phyloP scores from a whole-genome alignment of 345 rosid species.

The Hypericum androsaemum region DNA sequence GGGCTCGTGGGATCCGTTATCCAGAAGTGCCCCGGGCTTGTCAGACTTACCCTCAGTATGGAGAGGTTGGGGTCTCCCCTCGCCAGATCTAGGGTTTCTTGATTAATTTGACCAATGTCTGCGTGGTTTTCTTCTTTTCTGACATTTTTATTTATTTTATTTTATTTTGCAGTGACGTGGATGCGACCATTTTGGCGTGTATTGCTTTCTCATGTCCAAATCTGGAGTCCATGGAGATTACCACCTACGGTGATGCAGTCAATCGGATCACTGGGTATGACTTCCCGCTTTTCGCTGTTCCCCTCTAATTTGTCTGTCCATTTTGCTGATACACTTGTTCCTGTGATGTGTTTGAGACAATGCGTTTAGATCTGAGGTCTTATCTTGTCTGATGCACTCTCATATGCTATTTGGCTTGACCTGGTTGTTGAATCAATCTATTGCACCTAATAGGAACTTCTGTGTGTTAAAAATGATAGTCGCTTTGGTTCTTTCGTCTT shows the following conservation, averaged over 20 bases:
- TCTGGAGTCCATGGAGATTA: constrained; percentile 76
- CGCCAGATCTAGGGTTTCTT: constrained; percentile 34
- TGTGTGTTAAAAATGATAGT: too few relatives aligned
- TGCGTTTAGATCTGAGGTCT: too few relatives aligned
- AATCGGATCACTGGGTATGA: constrained; percentile 85
- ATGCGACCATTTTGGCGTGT: constrained; percentile 85
- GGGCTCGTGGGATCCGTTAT: constrained; percentile 75
- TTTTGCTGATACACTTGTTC: not conserved
- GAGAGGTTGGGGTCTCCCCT: constrained; percentile 60
- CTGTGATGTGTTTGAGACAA: not conserved
- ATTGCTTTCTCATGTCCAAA: constrained; percentile 91
- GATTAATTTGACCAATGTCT: too few relatives aligned
- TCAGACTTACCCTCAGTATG: constrained; percentile 57
- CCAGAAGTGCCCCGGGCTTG: constrained; percentile 69
- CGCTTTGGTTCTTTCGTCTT: too few relatives aligned
- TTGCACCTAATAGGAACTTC: too few relatives aligned
- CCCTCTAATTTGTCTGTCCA: not conserved
- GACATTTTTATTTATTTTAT: not conserved
- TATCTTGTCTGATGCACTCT: too few relatives aligned
- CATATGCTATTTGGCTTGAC: too few relatives aligned
- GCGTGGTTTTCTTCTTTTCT: too few relatives aligned
- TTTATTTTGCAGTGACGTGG: constrained; percentile 59
- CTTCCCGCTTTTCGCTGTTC: not conserved
- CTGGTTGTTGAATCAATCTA: too few relatives aligned
- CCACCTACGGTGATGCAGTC: constrained; percentile 39